Evolutionary conservation across 2,329 filamentous ascomycete genomes (phyloP).

Genomic region (Chrysoporthe puriensis): DNA sequence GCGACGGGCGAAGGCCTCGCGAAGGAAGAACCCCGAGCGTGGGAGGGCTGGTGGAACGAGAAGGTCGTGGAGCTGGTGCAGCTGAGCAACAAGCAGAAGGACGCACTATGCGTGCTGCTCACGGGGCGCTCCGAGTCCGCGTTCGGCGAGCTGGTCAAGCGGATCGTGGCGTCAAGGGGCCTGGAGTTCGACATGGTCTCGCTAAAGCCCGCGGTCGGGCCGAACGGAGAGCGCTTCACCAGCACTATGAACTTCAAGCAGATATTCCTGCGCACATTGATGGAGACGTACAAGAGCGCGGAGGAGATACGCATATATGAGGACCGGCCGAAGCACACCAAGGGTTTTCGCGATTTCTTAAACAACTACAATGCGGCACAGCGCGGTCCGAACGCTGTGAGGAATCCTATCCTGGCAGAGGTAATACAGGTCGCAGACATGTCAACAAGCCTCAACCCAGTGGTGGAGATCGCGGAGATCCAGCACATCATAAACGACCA

Average conservation of each 20-base stretch:
- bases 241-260: conserved; percentile 95
- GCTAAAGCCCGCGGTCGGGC: conserved; percentile 83
- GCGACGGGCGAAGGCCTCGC: conserved; percentile 84
- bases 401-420: conserved; percentile 72
- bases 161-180: conserved; percentile 76
- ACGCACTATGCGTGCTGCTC: conserved; percentile 81
- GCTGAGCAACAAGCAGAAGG: conserved; percentile 81
- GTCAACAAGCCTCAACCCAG: conserved; percentile 73
- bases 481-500: conserved; percentile 89
- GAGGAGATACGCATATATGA: conserved; percentile 81
- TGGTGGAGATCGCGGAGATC: conserved; percentile 79
- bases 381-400: conserved; percentile 52
- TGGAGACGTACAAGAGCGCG: conserved; percentile 83
- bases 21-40: conserved; percentile 79
- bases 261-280: conserved; percentile 74
- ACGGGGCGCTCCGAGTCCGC: conserved; percentile 81
- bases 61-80: conserved; percentile 79
- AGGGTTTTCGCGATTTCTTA: conserved; percentile 85
- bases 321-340: conserved; percentile 69
- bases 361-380: conserved; percentile 68
- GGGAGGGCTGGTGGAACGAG: conserved; percentile 98
- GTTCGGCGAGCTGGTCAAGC: conserved; percentile 79
- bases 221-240: conserved; percentile 75
- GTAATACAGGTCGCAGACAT: conserved; percentile 86
- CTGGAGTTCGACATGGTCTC: conserved; percentile 88